phyloP scores from a whole-genome alignment of 805 yeast species.

The Jamesozyma jinghongensis region DNA sequence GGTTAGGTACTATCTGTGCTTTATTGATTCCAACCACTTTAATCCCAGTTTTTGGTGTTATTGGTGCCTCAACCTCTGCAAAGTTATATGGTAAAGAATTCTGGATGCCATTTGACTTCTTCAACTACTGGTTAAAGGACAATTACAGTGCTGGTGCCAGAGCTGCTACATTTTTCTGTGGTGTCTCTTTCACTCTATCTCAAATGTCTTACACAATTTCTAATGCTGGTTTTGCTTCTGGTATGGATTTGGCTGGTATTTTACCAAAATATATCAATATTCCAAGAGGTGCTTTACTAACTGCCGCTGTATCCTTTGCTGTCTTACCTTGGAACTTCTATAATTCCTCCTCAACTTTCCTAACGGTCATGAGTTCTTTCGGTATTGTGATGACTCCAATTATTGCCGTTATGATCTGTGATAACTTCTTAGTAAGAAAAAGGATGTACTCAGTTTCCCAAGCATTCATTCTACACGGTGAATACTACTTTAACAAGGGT shows the following conservation, averaged over 20 bases:
- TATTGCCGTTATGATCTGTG: conserved; percentile 34
- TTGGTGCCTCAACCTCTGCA: conserved; percentile 34
- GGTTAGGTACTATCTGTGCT: conserved; percentile 30
- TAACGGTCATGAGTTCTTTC: conserved; percentile 33
- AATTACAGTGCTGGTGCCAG: conserved; percentile 31
- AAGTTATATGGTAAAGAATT: conserved; percentile 29
- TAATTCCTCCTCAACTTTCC: conserved; percentile 29
- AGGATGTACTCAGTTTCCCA: conserved; percentile 30
- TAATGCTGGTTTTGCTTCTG: conserved; percentile 36
- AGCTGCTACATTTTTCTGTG: conserved; percentile 35
- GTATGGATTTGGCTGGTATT: conserved; percentile 37
- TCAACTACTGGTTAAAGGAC: conserved; percentile 22
- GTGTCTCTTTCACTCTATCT: conserved; percentile 31
- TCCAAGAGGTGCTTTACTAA: conserved; percentile 33
- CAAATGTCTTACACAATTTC: conserved; percentile 35
- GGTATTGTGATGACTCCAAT: conserved; percentile 34
- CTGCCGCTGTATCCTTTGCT: conserved; percentile 31
- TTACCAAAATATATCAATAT: conserved; percentile 35
- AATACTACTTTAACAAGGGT: conserved; percentile 34
- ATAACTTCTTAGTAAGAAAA: conserved; percentile 33
- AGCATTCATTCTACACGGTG: conserved; percentile 22
- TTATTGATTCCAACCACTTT: conserved; percentile 33
- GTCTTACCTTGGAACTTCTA: conserved; percentile 35
- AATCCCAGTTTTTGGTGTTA: conserved; percentile 37
- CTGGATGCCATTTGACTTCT: conserved; percentile 34